Conservation (phyloP, 2,329 filamentous ascomycete genomes). For the Fusarium multiceps region DNA sequence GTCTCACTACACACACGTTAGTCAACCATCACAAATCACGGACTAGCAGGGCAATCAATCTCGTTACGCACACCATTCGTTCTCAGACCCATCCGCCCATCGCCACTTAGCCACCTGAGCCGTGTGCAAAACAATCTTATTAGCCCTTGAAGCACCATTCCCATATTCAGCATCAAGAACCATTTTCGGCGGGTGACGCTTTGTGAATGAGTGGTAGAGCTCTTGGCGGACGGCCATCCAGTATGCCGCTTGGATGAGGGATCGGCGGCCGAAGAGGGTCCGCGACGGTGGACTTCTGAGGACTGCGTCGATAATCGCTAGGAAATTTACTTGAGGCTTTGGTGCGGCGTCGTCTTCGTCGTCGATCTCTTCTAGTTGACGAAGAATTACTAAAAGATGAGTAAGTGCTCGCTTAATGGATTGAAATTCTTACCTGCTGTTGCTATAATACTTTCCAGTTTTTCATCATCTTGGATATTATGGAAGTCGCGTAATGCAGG, state of each 20-base stretch:
- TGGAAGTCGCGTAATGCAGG: constrained; percentile 54
- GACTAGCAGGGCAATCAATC: background rate
- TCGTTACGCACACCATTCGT: constrained; percentile 52
- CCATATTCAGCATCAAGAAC: constrained; percentile 51
- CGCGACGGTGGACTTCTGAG: constrained; percentile 52
- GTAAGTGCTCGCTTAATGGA: background rate
- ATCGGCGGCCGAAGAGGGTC: constrained; percentile 51
- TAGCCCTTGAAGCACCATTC: constrained; percentile 51
- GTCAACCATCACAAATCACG: no score
- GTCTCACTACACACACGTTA: constrained; percentile 43
- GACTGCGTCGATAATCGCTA: constrained; percentile 55
- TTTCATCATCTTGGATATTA: constrained; percentile 52
- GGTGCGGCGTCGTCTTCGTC: constrained; percentile 49
- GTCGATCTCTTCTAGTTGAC: constrained; percentile 57
- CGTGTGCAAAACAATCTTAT: constrained; percentile 56
- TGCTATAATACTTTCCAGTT: constrained; percentile 55
- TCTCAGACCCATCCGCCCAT: constrained; percentile 51
- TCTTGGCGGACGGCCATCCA: constrained; percentile 57
- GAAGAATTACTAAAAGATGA: constrained; percentile 49
- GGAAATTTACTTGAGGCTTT: constrained; percentile 52
- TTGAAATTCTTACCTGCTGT: constrained; percentile 41
- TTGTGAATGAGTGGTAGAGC: constrained; percentile 56
- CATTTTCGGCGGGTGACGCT: constrained; percentile 53
- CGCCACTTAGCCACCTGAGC: constrained; percentile 56
- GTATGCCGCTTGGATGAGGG: constrained; percentile 54